phyloP scores from a whole-genome alignment of 2,329 filamentous ascomycete genomes.

The Daldinia sp. region DNA sequence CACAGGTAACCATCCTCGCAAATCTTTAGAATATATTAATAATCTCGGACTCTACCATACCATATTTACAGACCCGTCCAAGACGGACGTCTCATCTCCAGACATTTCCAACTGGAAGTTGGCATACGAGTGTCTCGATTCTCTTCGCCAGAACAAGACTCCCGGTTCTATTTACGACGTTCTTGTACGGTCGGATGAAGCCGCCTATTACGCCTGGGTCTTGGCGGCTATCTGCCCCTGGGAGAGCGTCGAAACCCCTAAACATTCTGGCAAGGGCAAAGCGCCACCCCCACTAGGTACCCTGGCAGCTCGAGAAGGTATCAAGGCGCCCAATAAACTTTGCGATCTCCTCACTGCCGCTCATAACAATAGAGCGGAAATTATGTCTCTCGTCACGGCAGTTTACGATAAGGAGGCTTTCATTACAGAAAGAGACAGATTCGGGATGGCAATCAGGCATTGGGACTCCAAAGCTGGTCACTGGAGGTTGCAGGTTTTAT shows the following conservation, averaged over 20 bases:
- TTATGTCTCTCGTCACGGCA: conserved; percentile 68
- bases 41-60: conserved; percentile 72
- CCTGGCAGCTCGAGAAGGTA: conserved; percentile 75
- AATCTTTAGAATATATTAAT: conserved; percentile 63
- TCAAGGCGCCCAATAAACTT: conserved; percentile 81
- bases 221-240: conserved; percentile 80
- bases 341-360: conserved; percentile 72
- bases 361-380: conserved; percentile 67
- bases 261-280: conserved; percentile 56
- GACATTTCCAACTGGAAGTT: conserved; percentile 67
- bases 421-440: conserved; percentile 64
- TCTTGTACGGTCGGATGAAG: conserved; percentile 70
- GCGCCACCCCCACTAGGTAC: conserved; percentile 65
- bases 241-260: conserved; percentile 58
- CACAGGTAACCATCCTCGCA: conserved; percentile 44
- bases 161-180: conserved; percentile 59
- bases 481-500: conserved; percentile 77
- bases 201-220: conserved; percentile 78
- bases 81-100: conserved; percentile 60
- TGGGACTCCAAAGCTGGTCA: conserved; percentile 71
- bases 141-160: conserved; percentile 55
- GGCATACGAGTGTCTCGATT: conserved; percentile 70
- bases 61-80: conserved; percentile 75
- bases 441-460: conserved; percentile 77
- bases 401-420: conserved; percentile 56